Conservation (phyloP, 1,284 basidiomycete species). For the Leccinum angustisporum region DNA sequence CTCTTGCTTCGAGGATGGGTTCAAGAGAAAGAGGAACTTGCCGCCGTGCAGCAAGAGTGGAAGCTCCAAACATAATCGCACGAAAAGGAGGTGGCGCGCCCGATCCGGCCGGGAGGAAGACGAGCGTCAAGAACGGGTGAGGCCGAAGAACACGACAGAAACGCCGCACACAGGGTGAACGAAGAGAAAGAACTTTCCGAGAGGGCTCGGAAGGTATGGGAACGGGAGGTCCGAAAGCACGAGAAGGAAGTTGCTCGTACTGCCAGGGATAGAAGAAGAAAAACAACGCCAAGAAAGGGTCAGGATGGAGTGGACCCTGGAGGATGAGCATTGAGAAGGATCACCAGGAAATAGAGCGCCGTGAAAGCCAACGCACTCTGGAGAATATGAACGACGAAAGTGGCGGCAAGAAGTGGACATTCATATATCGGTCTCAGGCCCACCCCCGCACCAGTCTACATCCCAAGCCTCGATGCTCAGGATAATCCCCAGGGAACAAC, state of each 20-base stretch:
- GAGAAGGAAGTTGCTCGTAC: background rate
- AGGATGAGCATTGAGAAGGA: background rate
- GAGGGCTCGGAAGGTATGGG: background rate
- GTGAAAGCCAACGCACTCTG: constrained; percentile 8
- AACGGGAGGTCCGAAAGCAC: constrained; percentile 1
- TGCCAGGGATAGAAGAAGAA: constrained; percentile 3
- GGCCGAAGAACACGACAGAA: constrained; percentile 4
- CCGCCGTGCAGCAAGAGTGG: constrained; percentile 7
- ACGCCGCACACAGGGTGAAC: background rate
- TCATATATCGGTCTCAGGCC: background rate
- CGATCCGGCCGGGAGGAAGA: constrained; percentile 9
- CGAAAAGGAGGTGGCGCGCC: constrained; percentile 14
- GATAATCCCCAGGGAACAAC: constrained; percentile 58
- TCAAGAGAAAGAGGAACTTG: constrained; percentile 1
- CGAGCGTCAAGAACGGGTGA: constrained; percentile 14
- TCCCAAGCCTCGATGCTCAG: constrained; percentile 27
- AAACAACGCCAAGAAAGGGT: constrained; percentile 8
- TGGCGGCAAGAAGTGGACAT: background rate
- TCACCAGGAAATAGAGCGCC: constrained; percentile 6
- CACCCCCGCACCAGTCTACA: background rate
- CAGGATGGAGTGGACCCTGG: constrained; percentile 10
- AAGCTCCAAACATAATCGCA: constrained; percentile 15
- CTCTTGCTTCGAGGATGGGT: background rate
- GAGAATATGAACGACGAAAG: constrained; percentile 1
- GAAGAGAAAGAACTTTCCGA: constrained; percentile 12